Evolutionary conservation across 2,329 filamentous ascomycete genomes (phyloP), one percentile per base, ranked within the genome.

Genomic region (Sordariomycetes sp.): DNA sequence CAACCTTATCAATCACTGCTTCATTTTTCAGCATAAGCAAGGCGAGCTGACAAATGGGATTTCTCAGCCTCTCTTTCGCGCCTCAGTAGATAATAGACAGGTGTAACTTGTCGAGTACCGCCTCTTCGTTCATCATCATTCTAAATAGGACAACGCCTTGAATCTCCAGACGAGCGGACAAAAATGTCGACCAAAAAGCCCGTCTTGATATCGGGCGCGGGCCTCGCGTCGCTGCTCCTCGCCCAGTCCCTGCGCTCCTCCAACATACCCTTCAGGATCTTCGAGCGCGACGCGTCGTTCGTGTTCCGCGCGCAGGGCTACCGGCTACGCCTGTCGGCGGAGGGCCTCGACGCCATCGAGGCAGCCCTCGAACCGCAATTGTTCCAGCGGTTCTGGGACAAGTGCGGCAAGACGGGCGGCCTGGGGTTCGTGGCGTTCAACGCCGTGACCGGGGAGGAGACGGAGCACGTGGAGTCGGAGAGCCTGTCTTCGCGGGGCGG

Each of bases 221-320:
- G 76, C 58, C 65, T 78, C 3, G 65, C 74, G 2, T 76, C 74
- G 0, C 70, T 78, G 1, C 65, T 77, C 0, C 67, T 78, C 1
- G 76, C 72, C 0, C 75, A 75, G 52, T 73, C 74, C 8, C 70
- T 78, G 1, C 71, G 68, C 1, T 65, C 61, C 1, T 68, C 72
- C 53, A 65, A 66, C 0, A 76, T 80, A n/a, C 73, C 76, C 0
- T 84, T 81, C 66, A 71, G 67, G 43, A 76, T 85, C 51, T 84
- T 79, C 64, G 82, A 86, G 68, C 79, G 79, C 50, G 79, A 82
- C 60, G 61, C 67, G 0, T 76, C 74, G 0, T 70, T 78, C 53
- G 60, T 65, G 1, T 83, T 82, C 63, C 82, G 83, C 52, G 81
- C 78, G 0, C 83, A 87, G 65, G 83, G 83, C 0, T 86, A 87